phyloP scores from a whole-genome alignment of 2,329 filamentous ascomycete species.

The Cryphonectria naterciae region DNA sequence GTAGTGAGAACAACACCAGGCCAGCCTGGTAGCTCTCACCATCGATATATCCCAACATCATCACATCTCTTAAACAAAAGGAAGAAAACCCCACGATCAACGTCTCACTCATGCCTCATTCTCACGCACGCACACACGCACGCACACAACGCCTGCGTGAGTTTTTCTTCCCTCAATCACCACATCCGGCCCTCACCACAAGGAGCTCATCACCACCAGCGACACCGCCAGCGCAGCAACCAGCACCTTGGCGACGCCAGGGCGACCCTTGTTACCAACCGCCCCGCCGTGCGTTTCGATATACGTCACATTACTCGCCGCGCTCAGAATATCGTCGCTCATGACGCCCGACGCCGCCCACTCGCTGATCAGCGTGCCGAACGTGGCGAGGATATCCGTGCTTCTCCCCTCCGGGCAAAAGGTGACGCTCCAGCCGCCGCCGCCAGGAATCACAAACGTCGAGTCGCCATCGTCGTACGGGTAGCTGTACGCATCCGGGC shows the following conservation, averaged over 20 bases:
- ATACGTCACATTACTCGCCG: conserved; percentile 42
- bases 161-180: background rate
- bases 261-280: background rate
- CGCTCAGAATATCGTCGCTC: conserved; percentile 38
- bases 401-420: conserved; percentile 72
- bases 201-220: conserved; percentile 14
- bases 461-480: conserved; percentile 64
- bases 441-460: conserved; percentile 66
- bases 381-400: conserved; percentile 60
- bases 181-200: background rate
- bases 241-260: conserved; percentile 20
- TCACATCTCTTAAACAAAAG: background rate
- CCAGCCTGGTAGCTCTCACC: background rate
- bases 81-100: background rate
- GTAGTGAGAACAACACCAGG: background rate
- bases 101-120: background rate
- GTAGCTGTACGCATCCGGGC: conserved; percentile 84
- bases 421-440: conserved; percentile 77
- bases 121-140: background rate
- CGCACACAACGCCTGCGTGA: background rate
- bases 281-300: conserved; percentile 36
- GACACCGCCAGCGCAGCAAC: conserved; percentile 18
- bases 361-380: conserved; percentile 53
- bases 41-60: background rate
- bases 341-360: conserved; percentile 50